Percentiles rank a stretch among this genome's conserved stretches.
Conservation (phyloP, 2,329 filamentous ascomycete genomes). For the Neonectria ditissima region DNA sequence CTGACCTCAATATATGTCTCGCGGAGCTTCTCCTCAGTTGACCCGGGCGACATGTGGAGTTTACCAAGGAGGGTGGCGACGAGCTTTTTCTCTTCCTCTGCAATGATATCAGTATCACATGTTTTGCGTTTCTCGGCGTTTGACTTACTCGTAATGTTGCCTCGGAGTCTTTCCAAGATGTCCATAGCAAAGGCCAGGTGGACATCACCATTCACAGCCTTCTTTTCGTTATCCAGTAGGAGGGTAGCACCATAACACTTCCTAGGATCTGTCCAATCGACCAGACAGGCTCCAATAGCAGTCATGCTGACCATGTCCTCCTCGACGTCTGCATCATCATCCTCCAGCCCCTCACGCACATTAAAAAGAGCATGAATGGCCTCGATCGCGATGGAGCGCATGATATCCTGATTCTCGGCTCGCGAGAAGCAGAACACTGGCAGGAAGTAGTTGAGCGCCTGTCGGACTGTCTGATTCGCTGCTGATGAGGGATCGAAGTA, state of each 20-base stretch:
- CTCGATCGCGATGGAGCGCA: slow-evolving; percentile 79
- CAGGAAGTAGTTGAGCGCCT: slow-evolving; percentile 92
- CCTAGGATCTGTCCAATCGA: slow-evolving; percentile 95
- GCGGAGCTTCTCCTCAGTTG: slow-evolving; percentile 68
- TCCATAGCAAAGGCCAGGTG: slow-evolving; percentile 83
- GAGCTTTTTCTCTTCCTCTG: slow-evolving; percentile 88
- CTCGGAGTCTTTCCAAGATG: slow-evolving; percentile 79
- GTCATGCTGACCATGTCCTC: slow-evolving; percentile 84
- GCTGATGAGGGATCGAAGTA: slow-evolving; percentile 91
- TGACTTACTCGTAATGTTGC: slow-evolving; percentile 73
- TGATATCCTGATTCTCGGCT: slow-evolving; percentile 82
- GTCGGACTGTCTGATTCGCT: slow-evolving; percentile 83
- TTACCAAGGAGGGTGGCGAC: slow-evolving; percentile 84
- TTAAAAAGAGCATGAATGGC: slow-evolving; percentile 81
- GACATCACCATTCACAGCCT: slow-evolving; percentile 78
- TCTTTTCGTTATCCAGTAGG: slow-evolving; percentile 68
- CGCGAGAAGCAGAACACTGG: slow-evolving; percentile 94
- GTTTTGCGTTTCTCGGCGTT: background rate
- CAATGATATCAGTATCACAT: slow-evolving; percentile 46
- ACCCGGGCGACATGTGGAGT: slow-evolving; percentile 79
- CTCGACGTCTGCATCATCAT: slow-evolving; percentile 79
- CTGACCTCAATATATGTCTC: slow-evolving; percentile 69
- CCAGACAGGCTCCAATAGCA: slow-evolving; percentile 82
- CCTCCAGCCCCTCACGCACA: slow-evolving; percentile 77
- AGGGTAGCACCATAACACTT: slow-evolving; percentile 72